These are phyloP conservation scores for Aspergillus clavatus DNA, from an alignment of 2,329 filamentous ascomycete genomes.

Conservation along the genomic window DNA sequence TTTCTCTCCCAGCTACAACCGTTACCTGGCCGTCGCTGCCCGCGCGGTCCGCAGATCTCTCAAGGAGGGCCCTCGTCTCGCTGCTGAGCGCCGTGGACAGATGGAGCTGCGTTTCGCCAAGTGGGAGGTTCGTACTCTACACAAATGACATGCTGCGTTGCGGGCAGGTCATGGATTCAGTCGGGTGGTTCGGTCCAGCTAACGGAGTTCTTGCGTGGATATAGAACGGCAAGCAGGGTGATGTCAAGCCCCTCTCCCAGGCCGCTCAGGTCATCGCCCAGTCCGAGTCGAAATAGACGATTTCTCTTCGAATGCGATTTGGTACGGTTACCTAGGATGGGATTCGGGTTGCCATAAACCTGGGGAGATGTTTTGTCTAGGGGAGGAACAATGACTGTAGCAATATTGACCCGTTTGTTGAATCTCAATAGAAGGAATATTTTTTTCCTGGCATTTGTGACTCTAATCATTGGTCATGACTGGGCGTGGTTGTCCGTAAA, in stretches of 20 bases:
- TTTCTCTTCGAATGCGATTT: constrained; percentile 12
- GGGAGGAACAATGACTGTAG: constrained; percentile 33
- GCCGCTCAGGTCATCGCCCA: constrained; percentile 48
- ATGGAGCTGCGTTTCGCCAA: constrained; percentile 86
- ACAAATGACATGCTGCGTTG: constrained; percentile 6
- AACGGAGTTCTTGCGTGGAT: constrained; percentile 21
- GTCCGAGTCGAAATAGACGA: constrained; percentile 40
- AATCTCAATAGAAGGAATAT: constrained; percentile 27
- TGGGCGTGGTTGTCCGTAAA: too few species aligned
- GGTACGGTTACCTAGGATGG: constrained; percentile 18
- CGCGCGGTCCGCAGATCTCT: constrained; percentile 93
- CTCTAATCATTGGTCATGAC: background rate
- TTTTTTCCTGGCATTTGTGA: constrained; percentile 11
- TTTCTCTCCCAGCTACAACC: constrained; percentile 79
- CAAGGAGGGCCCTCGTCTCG: constrained; percentile 88
- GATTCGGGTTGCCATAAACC: constrained; percentile 12
- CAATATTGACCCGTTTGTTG: constrained; percentile 32
- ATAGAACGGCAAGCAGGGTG: constrained; percentile 95
- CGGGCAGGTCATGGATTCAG: constrained; percentile 2
- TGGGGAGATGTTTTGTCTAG: constrained; percentile 16
- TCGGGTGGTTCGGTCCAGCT: constrained; percentile 21
- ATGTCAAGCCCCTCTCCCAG: constrained; percentile 64
- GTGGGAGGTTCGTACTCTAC: constrained; percentile 82
- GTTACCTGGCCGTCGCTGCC: constrained; percentile 92
- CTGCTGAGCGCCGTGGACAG: constrained; percentile 83